Base-by-base conservation (phyloP, 805 yeast species). In the Zygoascus tannicola region DNA sequence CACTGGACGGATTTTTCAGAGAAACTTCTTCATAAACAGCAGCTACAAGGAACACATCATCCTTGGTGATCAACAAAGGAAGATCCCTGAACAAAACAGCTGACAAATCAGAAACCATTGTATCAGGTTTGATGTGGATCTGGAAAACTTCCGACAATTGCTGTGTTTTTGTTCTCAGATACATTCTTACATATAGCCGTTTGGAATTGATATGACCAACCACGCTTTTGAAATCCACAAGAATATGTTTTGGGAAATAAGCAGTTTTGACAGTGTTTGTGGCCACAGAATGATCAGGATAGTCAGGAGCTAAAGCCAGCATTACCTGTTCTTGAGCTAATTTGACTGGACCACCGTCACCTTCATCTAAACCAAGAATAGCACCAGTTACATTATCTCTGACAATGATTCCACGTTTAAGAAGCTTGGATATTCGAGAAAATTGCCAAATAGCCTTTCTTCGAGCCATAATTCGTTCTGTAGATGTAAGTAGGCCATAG, bases 71-170 rank as follows among this genome's bases (percentile, higher is more conserved):
- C 3, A 50, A 46, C 12, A 81, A 67, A 1, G 94, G 88, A 38
- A 86, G 73, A 53, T 85, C 81, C 55, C 78, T 73, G 60, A 85
- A 86, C 42, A 86, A 64, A 2, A 92, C 92, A 7, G 90, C 87
- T 37, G 87, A 76, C 30, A 85, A 69, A 52, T 77, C 79, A 46
- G 81, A 84, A 45, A 83, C 68, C 38, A 73, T 77, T 41, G 76
- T 75, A 14, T 74, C 75, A 1, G 81, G 68, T 41, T 70, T 67
- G 37, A 86, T 75, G 48, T 75, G 74, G 38, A 85, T 76, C 4
- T 82, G 76, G 64, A 82, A 85, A 0, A 94, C 81, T 63, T 86
- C 95, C 0, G 95, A 81, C 44, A 86, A 65, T 51, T 83, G 68
- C 55, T 69, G 74, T 42, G 71, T 72, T 22, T 74, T 68, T 48